Evolutionary conservation across 495 filamentous ascomycete genomes (phyloP), one percentile per base, ranked within the genome.

Genomic region (Hypomontagnella submonticulosa): DNA sequence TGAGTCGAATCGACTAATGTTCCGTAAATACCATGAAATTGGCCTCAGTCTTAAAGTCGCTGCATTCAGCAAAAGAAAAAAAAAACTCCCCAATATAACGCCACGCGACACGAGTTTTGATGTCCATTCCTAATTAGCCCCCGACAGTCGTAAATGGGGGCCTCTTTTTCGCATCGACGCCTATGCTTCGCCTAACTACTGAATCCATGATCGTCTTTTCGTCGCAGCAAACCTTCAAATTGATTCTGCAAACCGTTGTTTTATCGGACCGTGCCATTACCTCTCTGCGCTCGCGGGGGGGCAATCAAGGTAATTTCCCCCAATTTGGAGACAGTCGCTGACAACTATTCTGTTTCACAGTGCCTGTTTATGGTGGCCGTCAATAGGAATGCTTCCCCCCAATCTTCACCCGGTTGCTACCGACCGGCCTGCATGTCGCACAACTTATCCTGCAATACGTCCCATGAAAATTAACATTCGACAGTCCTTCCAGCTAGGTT

Each of bases 1-100:
- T 71, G 55, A 74, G 61, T 72, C 71, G 71, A 74, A 61, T 61
- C 71, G 71, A 72, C 71, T 69, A 61, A 72, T 70, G 64, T 67
- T 67, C 71, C 71, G 69, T 71, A 71, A 74, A 72, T 63, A 53
- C 71, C 59, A 71, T 70, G 59, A 67, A 55, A 42, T 57, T 63
- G 69, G 71, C 62, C 59, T 67, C 67, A 65, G 58, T 58, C 47
- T 11, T 27, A 53, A 71, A 68, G 59, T 68, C 68, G 68, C 62
- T 73, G 62, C 68, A 66, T 49, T 49, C 71, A 69, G 57, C 69
- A 61, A 27, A 27, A 6, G 6, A 6, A 27, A 27, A 27, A 27
- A 27, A 69, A 50, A 61, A n/a, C n/a, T n/a, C n/a, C n/a, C 42
- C 59, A 32, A 36, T 50, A 33, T 62, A 50, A 63, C 66, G 62